Conservation (phyloP, 139 green algal species). For the Penium margaritaceum region DNA sequence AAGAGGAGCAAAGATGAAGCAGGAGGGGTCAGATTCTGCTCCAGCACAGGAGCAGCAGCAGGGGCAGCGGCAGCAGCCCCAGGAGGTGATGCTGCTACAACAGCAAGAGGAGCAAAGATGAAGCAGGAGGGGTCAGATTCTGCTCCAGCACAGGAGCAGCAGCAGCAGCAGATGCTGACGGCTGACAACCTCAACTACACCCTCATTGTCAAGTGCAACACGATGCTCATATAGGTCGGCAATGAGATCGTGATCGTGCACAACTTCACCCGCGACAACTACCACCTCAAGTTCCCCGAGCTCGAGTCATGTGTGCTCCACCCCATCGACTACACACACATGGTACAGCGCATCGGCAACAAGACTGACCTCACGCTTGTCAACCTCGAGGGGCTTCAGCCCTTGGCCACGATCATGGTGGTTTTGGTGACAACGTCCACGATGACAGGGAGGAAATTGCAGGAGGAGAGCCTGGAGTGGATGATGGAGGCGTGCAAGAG, state of each 20-base stretch:
- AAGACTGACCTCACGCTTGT: conserved; percentile 69
- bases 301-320: conserved; percentile 78
- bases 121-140: too few relatives aligned
- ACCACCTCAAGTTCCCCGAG: conserved; percentile 84
- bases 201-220: conserved; percentile 92
- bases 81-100: too few relatives aligned
- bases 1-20: too few relatives aligned
- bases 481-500: conserved; percentile 63
- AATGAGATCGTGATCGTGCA: conserved; percentile 81
- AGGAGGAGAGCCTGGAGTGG: conserved; percentile 51
- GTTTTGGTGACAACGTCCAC: conserved; percentile 89
- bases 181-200: too few relatives aligned
- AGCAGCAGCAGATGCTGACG: too few relatives aligned
- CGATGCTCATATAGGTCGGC: conserved; percentile 89
- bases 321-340: conserved; percentile 59
- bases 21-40: too few relatives aligned
- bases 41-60: too few relatives aligned
- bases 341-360: conserved; percentile 75
- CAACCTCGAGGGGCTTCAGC: conserved; percentile 68
- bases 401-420: conserved; percentile 86
- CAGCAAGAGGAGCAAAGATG: too few relatives aligned
- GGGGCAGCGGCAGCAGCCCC: too few relatives aligned
- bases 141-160: too few relatives aligned
- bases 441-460: conserved; percentile 69
- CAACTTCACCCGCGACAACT: conserved; percentile 57